A percentile compares a stretch with the other conserved stretches of the same genome.
phyloP scores from a whole-genome alignment of 768 basidiomycete species.

The Auriscalpium microsporum region DNA sequence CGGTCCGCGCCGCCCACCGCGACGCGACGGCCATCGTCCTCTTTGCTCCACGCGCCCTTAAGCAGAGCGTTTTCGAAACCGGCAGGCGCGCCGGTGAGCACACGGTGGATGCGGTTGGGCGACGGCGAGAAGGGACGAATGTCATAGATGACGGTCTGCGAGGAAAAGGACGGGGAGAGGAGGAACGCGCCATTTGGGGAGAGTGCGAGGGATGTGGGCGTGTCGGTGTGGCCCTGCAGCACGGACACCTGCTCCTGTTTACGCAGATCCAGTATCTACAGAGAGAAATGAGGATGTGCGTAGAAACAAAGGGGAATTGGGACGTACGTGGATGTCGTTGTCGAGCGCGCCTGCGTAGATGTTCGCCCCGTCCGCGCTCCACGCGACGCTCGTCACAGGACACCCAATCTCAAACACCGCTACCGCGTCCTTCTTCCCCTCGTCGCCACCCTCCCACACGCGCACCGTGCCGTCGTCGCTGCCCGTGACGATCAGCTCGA shows the following conservation, averaged over 20 bases:
- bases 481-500: slow-evolving; percentile 79
- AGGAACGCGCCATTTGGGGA: slow-evolving; percentile 86
- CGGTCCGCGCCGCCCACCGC: slow-evolving; percentile 89
- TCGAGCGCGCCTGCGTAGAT: slow-evolving; percentile 91
- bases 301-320: slow-evolving; percentile 3
- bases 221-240: slow-evolving; percentile 82
- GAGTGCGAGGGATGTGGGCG: slow-evolving; percentile 85
- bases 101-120: slow-evolving; percentile 72
- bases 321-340: slow-evolving; percentile 83
- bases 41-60: slow-evolving; percentile 81
- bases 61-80: slow-evolving; percentile 88
- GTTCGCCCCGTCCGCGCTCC: slow-evolving; percentile 84
- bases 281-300: background rate
- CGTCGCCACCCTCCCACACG: slow-evolving; percentile 85
- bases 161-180: slow-evolving; percentile 86
- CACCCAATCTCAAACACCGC: slow-evolving; percentile 79
- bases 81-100: slow-evolving; percentile 77
- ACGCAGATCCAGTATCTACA: slow-evolving; percentile 84
- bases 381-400: slow-evolving; percentile 87
- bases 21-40: slow-evolving; percentile 72
- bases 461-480: slow-evolving; percentile 90
- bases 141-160: slow-evolving; percentile 84
- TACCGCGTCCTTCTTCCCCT: slow-evolving; percentile 62
- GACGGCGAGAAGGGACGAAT: slow-evolving; percentile 89
- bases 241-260: slow-evolving; percentile 75